Base-by-base conservation (phyloP, 164 flowering plant genomes). In the Houttuynia cordata region DNA sequence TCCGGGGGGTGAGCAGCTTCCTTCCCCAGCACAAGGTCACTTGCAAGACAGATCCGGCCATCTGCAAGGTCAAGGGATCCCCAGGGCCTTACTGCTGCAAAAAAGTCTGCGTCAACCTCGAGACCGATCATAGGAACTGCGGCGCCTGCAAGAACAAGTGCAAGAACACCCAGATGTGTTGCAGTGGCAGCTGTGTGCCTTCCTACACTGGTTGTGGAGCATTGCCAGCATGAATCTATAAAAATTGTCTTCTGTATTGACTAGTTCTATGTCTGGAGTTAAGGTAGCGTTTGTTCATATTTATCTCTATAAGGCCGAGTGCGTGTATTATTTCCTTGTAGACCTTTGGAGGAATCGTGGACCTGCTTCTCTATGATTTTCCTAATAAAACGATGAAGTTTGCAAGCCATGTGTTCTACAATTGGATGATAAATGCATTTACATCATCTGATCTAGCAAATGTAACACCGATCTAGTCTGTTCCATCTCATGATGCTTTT, bases 61-160 rank as follows among this genome's bases (percentile, higher is more conserved):
- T 25, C 41, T 57, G 59, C 40, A 23, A 25, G 10, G 21, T 57
- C 19, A 34, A n/a, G 0, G 59, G 59, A 34, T 25, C 41, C 59
- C n/a, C 59, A 8, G 59, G 59, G 12, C 59, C 59, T 25, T 19
- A 57, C 20, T 57, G 59, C 40, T 57, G 59, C 37, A 25, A 25
- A 18, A 57, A 57, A 34, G 20, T 40, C 19, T 57, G 59, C 18
- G 59, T 57, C 40, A 57, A 57, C 59, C 3, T 25, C 6, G 15
- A 22, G 21, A 57, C 7, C 17, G 59, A 57, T 17, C 37, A 21
- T 10, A 15, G 40, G 17, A 34, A 57, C 59, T 57, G 59, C 37
- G 59, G 59, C 10, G 41, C 41, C 41, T 57, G 59, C 59, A 25
- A 40, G 10, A 23, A 45, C 49, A 23, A 53, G 22, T 53, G 56